Percentiles rank a stretch among this genome's conserved stretches.
Evolutionary conservation across 2,329 filamentous ascomycete genomes (phyloP).

Genomic region (Cladophialophora psammophila): DNA sequence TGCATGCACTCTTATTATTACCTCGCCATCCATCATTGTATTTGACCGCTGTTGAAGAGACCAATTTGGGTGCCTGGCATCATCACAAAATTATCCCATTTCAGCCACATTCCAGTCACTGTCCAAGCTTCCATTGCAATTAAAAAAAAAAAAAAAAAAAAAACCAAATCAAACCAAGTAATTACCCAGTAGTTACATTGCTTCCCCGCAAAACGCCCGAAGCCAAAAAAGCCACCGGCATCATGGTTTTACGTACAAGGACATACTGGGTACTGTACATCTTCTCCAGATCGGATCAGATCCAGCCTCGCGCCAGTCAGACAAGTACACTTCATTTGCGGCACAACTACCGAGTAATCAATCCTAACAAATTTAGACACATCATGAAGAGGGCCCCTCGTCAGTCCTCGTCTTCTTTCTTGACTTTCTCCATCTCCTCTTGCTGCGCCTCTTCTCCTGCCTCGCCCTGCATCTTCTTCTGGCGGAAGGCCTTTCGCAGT

Average conservation of each 20-base stretch:
- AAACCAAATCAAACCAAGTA: no score
- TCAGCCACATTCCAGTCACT: slow-evolving; percentile 1
- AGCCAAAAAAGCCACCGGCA: slow-evolving; percentile 1
- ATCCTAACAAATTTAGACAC: neutral
- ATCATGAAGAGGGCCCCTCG: neutral
- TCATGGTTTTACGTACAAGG: slow-evolving; percentile 8
- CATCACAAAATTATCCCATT: neutral
- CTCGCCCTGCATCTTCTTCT: slow-evolving; percentile 67
- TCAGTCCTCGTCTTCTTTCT: slow-evolving; percentile 28
- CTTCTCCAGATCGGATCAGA: neutral
- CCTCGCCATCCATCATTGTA: neutral
- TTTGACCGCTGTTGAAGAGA: neutral
- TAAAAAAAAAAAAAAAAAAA: neutral
- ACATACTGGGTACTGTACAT: no score
- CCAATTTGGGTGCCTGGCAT: neutral
- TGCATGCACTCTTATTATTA: neutral
- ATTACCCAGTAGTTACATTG: neutral
- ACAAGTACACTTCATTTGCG: neutral
- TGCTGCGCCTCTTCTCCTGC: slow-evolving; percentile 66
- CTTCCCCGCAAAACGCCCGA: neutral
- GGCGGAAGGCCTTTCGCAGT: slow-evolving; percentile 67
- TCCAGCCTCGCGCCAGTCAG: neutral
- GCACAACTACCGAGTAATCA: neutral
- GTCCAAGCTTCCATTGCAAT: neutral
- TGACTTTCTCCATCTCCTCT: slow-evolving; percentile 48